Evolutionary conservation across 75 land plant species (phyloP).

Genomic region (Sequoiadendron giganteum): DNA sequence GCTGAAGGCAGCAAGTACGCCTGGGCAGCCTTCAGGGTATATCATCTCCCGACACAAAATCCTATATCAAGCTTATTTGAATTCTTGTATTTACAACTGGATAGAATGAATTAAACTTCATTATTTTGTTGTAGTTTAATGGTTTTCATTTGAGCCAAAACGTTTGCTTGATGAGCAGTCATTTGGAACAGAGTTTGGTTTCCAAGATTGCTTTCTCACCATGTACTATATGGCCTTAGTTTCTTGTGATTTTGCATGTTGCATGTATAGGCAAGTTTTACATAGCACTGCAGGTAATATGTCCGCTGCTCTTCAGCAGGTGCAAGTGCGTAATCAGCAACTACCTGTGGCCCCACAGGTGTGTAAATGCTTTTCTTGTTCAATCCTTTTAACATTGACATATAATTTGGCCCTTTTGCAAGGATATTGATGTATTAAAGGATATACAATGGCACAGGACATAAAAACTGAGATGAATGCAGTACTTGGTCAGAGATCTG

Average conservation of each 20-base stretch:
- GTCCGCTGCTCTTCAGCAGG: conserved; percentile 73
- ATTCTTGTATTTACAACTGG: background rate
- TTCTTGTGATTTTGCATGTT: conserved; percentile 6
- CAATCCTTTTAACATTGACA: background rate
- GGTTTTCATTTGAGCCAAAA: background rate
- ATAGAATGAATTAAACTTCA: background rate
- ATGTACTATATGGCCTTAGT: background rate
- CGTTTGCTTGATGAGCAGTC: background rate
- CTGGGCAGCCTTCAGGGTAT: conserved; percentile 14
- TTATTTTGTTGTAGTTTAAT: conserved; percentile 6
- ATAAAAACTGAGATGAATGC: conserved; percentile 63
- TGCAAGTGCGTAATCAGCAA: conserved; percentile 75
- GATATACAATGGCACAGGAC: conserved; percentile 28
- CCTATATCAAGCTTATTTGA: background rate
- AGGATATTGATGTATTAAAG: background rate
- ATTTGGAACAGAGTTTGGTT: background rate
- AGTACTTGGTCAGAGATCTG: conserved; percentile 51
- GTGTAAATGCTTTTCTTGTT: conserved; percentile 6
- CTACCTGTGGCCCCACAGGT: conserved; percentile 80
- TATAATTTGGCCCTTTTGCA: background rate
- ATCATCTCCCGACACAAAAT: background rate
- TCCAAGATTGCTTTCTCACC: background rate
- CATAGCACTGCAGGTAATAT: conserved; percentile 71
- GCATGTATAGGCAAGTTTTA: conserved; percentile 64
- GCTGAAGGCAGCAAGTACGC: conserved; percentile 56